phyloP scores from a whole-genome alignment of 805 yeast species.

The Myxozyma vanderwaltii region DNA sequence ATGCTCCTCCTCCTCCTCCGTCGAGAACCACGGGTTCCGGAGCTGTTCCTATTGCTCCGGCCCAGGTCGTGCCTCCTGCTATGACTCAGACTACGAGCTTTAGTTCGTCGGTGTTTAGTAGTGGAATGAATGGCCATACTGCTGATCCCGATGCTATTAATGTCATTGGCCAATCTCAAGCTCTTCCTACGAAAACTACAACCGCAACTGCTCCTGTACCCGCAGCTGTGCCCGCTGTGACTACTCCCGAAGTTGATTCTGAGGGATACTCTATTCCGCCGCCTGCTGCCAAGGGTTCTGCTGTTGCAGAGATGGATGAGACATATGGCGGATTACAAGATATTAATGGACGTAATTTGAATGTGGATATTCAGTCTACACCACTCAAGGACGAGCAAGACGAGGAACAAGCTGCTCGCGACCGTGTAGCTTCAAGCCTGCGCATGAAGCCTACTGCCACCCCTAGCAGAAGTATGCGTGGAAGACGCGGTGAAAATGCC shows the following conservation, averaged over 20 bases:
- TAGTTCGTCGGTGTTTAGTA: slow-evolving; percentile 5
- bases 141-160: slow-evolving; percentile 26
- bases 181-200: not conserved
- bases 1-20: slow-evolving; percentile 5
- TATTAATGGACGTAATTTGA: slow-evolving; percentile 12
- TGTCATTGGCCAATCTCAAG: slow-evolving; percentile 16
- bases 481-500: slow-evolving; percentile 39
- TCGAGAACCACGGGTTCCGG: slow-evolving; percentile 1
- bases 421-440: slow-evolving; percentile 40
- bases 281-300: slow-evolving; percentile 33
- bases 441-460: slow-evolving; percentile 40
- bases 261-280: slow-evolving; percentile 34
- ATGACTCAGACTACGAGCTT: slow-evolving; percentile 7
- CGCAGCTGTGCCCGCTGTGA: not conserved
- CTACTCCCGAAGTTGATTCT: slow-evolving; percentile 20
- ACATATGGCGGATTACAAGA: slow-evolving; percentile 2
- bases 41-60: slow-evolving; percentile 9
- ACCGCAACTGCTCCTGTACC: not conserved
- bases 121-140: slow-evolving; percentile 4
- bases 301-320: slow-evolving; percentile 18
- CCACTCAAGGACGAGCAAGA: slow-evolving; percentile 37
- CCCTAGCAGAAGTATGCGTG: slow-evolving; percentile 36
- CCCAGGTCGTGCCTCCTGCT: slow-evolving; percentile 5
- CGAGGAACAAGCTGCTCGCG: slow-evolving; percentile 39
- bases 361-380: slow-evolving; percentile 37